These are phyloP conservation scores for Vinca minor DNA, from an alignment of 257 asterid species.

Conservation along the genomic window DNA sequence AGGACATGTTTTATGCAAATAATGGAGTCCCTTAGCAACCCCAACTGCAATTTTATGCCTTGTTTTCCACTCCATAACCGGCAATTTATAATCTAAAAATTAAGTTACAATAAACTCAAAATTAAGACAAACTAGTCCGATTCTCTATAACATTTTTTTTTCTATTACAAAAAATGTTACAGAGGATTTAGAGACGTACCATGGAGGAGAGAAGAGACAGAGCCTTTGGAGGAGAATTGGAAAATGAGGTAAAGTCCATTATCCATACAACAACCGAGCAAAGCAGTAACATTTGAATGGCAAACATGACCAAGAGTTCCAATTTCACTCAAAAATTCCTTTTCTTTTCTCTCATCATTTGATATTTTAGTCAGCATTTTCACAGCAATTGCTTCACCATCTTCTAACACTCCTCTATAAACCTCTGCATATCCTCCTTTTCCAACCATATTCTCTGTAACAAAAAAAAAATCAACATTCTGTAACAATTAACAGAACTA, in stretches of 20 bases:
- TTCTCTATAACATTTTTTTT: too few species aligned
- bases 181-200: constrained; percentile 24
- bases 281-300: constrained; percentile 66
- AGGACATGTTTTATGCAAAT: constrained; percentile 81
- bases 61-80: constrained; percentile 73
- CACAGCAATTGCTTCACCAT: constrained; percentile 80
- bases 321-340: constrained; percentile 75
- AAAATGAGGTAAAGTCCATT: constrained; percentile 83
- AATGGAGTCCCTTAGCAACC: constrained; percentile 73
- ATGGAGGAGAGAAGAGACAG: constrained; percentile 86
- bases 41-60: constrained; percentile 84
- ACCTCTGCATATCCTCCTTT: constrained; percentile 98
- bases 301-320: constrained; percentile 86
- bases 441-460: constrained; percentile 72
- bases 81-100: constrained; percentile 51
- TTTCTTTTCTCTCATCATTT: constrained; percentile 83
- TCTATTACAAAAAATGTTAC: too few species aligned
- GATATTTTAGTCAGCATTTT: constrained; percentile 54
- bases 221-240: constrained; percentile 85
- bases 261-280: constrained; percentile 82
- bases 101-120: too few species aligned
- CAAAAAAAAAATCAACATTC: not conserved
- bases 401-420: constrained; percentile 63
- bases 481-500: too few species aligned
- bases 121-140: too few species aligned